These are phyloP conservation scores for Neurospora pannonica DNA, from an alignment of 495 filamentous ascomycete species.

Conservation along the genomic window DNA sequence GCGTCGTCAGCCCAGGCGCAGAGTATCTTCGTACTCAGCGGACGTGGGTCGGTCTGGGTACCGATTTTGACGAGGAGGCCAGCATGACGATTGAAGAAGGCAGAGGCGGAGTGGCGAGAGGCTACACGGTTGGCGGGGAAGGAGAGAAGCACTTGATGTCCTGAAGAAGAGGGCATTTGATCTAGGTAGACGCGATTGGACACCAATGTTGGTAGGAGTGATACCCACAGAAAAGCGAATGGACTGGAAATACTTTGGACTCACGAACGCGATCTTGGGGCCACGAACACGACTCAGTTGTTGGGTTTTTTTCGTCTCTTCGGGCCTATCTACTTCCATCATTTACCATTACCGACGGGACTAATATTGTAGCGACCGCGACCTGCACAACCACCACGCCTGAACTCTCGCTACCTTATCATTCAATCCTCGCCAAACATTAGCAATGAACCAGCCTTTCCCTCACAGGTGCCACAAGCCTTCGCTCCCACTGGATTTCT, in stretches of 20 bases:
- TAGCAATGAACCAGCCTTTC: background rate
- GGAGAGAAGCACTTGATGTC: conserved; percentile 8
- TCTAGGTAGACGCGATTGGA: background rate
- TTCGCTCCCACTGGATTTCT: background rate
- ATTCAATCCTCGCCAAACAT: background rate
- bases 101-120: conserved; percentile 79
- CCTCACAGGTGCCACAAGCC: background rate
- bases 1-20: conserved; percentile 79
- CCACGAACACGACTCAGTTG: background rate
- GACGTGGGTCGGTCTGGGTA: conserved; percentile 88
- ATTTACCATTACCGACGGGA: background rate
- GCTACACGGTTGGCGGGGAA: conserved; percentile 67
- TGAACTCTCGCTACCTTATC: background rate
- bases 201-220: background rate
- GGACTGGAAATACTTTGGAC: background rate
- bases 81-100: conserved; percentile 67
- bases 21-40: conserved; percentile 74
- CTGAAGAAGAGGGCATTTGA: background rate
- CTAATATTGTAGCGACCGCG: background rate
- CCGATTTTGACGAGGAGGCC: conserved; percentile 67
- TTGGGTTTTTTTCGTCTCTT: background rate
- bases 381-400: background rate
- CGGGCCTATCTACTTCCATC: background rate
- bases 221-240: background rate
- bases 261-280: background rate